These are phyloP conservation scores for Mariannaea elegans DNA, from an alignment of 2,329 filamentous ascomycete genomes.

Conservation along the genomic window DNA sequence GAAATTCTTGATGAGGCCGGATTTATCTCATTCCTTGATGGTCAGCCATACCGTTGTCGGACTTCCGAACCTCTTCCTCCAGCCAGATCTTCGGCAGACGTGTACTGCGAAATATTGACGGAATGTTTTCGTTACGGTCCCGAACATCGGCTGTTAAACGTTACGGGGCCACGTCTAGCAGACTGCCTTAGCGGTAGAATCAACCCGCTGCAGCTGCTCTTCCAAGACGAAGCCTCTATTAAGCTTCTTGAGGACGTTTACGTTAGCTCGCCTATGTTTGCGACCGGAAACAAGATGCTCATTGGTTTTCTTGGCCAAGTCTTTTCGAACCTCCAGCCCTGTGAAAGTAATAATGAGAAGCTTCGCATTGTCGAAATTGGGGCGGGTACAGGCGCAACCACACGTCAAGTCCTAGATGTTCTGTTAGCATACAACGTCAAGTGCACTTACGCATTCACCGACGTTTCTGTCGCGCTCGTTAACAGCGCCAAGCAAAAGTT, in stretches of 20 bases:
- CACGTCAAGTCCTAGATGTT: conserved; percentile 40
- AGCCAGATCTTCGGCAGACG: not conserved
- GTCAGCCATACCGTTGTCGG: not conserved
- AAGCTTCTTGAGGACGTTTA: conserved; percentile 49
- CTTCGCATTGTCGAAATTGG: conserved; percentile 55
- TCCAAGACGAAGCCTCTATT: conserved; percentile 41
- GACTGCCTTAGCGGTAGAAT: conserved; percentile 47
- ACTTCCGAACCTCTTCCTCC: not conserved
- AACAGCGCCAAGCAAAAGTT: conserved; percentile 41
- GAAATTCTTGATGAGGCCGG: not conserved
- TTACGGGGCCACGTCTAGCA: conserved; percentile 45
- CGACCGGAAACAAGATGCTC: conserved; percentile 33
- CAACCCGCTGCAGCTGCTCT: conserved; percentile 51
- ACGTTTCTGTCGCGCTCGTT: conserved; percentile 49
- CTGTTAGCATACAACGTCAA: conserved; percentile 34
- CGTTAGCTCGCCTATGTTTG: conserved; percentile 39
- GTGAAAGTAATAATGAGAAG: too few relatives aligned
- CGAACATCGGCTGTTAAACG: not conserved
- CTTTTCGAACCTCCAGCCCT: not conserved
- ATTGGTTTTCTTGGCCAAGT: conserved; percentile 25
- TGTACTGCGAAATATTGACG: not conserved
- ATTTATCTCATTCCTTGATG: not conserved
- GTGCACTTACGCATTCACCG: conserved; percentile 54
- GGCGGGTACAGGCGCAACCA: conserved; percentile 54
- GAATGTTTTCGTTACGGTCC: not conserved